Conservation (phyloP, 345 rosid species). For the Citrus australasica region DNA sequence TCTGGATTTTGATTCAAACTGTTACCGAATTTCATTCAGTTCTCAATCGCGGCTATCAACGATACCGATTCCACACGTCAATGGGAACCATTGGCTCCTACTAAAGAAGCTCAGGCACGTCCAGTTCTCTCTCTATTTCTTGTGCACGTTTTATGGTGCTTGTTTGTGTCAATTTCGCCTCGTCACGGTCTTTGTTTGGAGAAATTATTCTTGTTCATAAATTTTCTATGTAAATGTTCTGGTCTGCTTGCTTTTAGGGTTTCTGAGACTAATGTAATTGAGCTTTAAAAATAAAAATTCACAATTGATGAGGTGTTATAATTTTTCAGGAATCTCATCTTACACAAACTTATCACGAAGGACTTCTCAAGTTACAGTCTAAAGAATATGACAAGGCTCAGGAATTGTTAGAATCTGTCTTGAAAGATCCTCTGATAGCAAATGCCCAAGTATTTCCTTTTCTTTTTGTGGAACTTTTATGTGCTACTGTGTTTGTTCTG, state of each 20-base stretch:
- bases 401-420: slow-evolving; percentile 68
- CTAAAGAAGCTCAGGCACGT: slow-evolving; percentile 93
- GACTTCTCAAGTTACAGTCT: slow-evolving; percentile 83
- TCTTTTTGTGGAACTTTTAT: background rate
- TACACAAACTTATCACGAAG: slow-evolving; percentile 84
- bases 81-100: slow-evolving; percentile 99
- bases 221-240: background rate
- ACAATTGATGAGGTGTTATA: background rate
- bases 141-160: background rate
- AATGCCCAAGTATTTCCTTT: slow-evolving; percentile 51
- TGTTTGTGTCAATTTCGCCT: background rate
- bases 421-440: slow-evolving; percentile 78
- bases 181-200: background rate
- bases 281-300: no score
- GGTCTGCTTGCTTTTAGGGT: background rate
- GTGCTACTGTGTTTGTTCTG: background rate
- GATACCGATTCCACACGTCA: slow-evolving; percentile 73
- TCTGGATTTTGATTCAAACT: background rate
- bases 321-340: slow-evolving; percentile 81
- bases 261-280: background rate
- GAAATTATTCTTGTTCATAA: background rate
- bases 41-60: slow-evolving; percentile 92
- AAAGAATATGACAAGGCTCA: slow-evolving; percentile 84
- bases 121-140: slow-evolving; percentile 5
- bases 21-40: slow-evolving; percentile 49